A percentile compares a stretch with the other conserved stretches of the same genome.
These are phyloP conservation scores for Yamadazyma paraphyllophila DNA, from an alignment of 805 yeast species.

Conservation along the genomic window DNA sequence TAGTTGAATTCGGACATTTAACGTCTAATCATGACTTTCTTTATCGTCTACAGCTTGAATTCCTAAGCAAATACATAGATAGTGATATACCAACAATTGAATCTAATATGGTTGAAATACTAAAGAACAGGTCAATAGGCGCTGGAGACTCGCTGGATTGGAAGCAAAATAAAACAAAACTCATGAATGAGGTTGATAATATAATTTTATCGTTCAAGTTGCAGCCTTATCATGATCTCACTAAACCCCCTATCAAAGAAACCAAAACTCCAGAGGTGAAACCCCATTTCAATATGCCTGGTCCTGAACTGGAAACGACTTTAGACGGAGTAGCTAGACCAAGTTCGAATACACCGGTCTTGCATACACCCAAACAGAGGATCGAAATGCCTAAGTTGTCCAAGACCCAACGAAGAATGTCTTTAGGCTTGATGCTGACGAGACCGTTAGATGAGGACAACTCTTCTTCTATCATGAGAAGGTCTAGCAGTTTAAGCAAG, in stretches of 20 bases:
- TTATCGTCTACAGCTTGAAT: slow-evolving; percentile 14
- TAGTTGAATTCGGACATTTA: slow-evolving; percentile 15
- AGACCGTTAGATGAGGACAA: slow-evolving; percentile 8
- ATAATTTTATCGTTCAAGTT: slow-evolving; percentile 13
- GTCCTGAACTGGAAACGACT: not conserved
- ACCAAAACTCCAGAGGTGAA: not conserved
- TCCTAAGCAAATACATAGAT: slow-evolving; percentile 9
- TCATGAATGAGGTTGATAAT: slow-evolving; percentile 18
- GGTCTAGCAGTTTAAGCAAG: slow-evolving; percentile 20
- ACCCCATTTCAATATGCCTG: not conserved
- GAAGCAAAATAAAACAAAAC: slow-evolving; percentile 11
- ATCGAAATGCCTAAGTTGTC: slow-evolving; percentile 21
- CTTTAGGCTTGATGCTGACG: slow-evolving; percentile 28
- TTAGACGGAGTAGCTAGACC: not conserved
- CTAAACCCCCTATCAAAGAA: slow-evolving; percentile 7
- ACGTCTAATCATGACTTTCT: slow-evolving; percentile 10
- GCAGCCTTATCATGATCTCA: slow-evolving; percentile 8
- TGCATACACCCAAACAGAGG: not conserved
- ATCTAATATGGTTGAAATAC: slow-evolving; percentile 7
- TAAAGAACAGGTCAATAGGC: slow-evolving; percentile 3
- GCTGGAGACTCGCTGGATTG: slow-evolving; percentile 14
- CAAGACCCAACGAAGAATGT: slow-evolving; percentile 22
- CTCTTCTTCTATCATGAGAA: slow-evolving; percentile 3
- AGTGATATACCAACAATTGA: slow-evolving; percentile 11
- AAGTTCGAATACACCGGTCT: not conserved